Conservation (phyloP, 192 early-diverging fungal species). For the Backusella parvicylindrica region DNA sequence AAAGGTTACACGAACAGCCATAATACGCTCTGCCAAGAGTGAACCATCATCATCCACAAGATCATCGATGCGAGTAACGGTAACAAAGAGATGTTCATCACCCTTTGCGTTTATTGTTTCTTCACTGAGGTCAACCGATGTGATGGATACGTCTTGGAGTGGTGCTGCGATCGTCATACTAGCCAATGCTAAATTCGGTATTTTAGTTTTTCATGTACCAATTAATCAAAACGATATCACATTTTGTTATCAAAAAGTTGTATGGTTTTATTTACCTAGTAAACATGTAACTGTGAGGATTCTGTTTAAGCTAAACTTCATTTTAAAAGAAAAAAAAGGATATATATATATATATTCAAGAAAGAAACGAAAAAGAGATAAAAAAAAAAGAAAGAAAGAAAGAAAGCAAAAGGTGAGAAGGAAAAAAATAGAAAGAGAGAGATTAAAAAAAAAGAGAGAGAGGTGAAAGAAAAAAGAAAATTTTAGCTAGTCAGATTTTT, state of each 20-base stretch:
- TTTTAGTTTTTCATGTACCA: not conserved
- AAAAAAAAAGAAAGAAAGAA: not conserved
- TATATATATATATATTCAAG: not conserved
- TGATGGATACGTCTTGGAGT: slow-evolving; percentile 35
- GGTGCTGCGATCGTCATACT: slow-evolving; percentile 24
- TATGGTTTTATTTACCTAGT: slow-evolving; percentile 5
- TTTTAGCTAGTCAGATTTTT: not conserved
- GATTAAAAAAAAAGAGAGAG: not conserved
- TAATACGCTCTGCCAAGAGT: slow-evolving; percentile 52
- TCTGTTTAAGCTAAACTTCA: slow-evolving; percentile 3
- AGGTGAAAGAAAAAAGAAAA: not conserved
- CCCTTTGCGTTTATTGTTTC: slow-evolving; percentile 9
- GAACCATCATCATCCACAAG: slow-evolving; percentile 53
- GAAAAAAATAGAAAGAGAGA: not conserved
- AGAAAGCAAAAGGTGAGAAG: not conserved
- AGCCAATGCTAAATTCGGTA: slow-evolving; percentile 9
- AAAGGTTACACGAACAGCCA: slow-evolving; percentile 57
- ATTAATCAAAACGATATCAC: not conserved
- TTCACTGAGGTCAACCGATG: slow-evolving; percentile 30
- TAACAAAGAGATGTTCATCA: slow-evolving; percentile 50
- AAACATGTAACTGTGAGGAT: slow-evolving; percentile 6
- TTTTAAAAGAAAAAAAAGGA: not conserved
- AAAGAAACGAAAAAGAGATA: not conserved
- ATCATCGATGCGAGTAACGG: slow-evolving; percentile 54
- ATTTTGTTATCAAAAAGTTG: no score